A percentile compares a stretch with the other conserved stretches of the same genome.
phyloP scores from a whole-genome alignment of 495 filamentous ascomycete genomes.

The Baudoinia panamericana region DNA sequence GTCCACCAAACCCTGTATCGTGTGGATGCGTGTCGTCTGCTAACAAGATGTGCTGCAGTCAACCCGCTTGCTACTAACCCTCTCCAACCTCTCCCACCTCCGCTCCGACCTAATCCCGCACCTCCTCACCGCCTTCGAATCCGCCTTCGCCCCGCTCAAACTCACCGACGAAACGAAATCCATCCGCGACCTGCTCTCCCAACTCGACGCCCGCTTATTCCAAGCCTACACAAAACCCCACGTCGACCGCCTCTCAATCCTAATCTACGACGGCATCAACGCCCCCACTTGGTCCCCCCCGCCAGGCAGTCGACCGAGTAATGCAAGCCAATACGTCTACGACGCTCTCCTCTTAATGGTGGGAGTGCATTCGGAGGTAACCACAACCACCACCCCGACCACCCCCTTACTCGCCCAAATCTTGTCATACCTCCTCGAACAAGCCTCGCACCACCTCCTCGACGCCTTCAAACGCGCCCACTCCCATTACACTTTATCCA shows the following conservation, averaged over 20 bases:
- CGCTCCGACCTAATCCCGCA: conserved; percentile 65
- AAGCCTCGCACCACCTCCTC: conserved; percentile 36
- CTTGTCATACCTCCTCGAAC: conserved; percentile 49
- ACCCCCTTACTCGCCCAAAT: conserved; percentile 43
- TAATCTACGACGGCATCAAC: conserved; percentile 57
- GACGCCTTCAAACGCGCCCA: conserved; percentile 37
- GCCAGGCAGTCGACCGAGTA: conserved; percentile 44
- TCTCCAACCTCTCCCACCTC: conserved; percentile 75
- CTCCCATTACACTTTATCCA: conserved; percentile 52
- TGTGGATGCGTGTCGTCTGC: too few species aligned
- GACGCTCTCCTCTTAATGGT: conserved; percentile 69
- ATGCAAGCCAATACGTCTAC: conserved; percentile 81
- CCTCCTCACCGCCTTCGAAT: conserved; percentile 77
- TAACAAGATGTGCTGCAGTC: too few species aligned
- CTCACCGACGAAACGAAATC: conserved; percentile 83
- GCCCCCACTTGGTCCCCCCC: conserved; percentile 57
- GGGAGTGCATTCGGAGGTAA: conserved; percentile 80
- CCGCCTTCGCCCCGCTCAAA: conserved; percentile 74
- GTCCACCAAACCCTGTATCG: too few species aligned
- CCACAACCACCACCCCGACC: conserved; percentile 49
- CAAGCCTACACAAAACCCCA: conserved; percentile 73
- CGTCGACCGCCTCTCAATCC: conserved; percentile 44
- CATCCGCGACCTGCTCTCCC: conserved; percentile 72
- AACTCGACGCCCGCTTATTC: conserved; percentile 84
- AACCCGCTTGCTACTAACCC: conserved; percentile 81